Conservation (phyloP, 352 stramenopile species). For the Globisporangium paroecandrum region DNA sequence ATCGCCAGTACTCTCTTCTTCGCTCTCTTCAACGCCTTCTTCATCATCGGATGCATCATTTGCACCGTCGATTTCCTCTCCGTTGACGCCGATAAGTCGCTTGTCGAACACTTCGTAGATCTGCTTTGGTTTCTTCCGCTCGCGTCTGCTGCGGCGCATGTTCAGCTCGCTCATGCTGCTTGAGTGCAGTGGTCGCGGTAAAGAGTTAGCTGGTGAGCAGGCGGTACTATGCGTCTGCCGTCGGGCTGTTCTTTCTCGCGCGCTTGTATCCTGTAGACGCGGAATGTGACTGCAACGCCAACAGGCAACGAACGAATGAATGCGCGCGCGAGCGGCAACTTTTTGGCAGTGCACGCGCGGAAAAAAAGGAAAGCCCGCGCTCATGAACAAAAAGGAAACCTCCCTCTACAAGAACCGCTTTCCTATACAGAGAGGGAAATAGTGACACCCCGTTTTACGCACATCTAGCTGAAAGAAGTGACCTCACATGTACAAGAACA, state of each 20-base stretch:
- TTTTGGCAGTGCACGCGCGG: conserved; percentile 13
- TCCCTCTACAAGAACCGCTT: conserved; percentile 30
- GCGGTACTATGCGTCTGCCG: not conserved
- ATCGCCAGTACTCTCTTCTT: conserved; percentile 16
- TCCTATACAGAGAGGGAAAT: not conserved
- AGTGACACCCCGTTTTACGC: conserved; percentile 5
- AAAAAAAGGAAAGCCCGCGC: conserved; percentile 1
- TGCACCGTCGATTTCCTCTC: conserved; percentile 20
- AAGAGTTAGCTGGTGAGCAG: not conserved
- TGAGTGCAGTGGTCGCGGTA: not conserved
- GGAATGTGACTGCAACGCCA: not conserved
- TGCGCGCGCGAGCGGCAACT: conserved; percentile 15
- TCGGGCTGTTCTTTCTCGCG: not conserved
- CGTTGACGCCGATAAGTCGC: conserved; percentile 17
- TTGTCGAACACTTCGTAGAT: conserved; percentile 71
- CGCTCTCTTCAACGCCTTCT: conserved; percentile 20
- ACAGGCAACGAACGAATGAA: not conserved
- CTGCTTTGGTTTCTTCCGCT: conserved; percentile 58
- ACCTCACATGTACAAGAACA: conserved; percentile 9
- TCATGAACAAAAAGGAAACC: conserved; percentile 32
- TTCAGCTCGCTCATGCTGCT: conserved; percentile 23
- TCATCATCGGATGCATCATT: conserved; percentile 18
- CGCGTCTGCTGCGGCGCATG: conserved; percentile 53
- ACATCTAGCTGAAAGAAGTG: conserved; percentile 12
- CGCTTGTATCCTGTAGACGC: not conserved